Evolutionary conservation across 225 moss, liverwort and hornwort genomes (phyloP), one percentile per base, ranked within the genome.

Genomic region (Bryum argenteum): DNA sequence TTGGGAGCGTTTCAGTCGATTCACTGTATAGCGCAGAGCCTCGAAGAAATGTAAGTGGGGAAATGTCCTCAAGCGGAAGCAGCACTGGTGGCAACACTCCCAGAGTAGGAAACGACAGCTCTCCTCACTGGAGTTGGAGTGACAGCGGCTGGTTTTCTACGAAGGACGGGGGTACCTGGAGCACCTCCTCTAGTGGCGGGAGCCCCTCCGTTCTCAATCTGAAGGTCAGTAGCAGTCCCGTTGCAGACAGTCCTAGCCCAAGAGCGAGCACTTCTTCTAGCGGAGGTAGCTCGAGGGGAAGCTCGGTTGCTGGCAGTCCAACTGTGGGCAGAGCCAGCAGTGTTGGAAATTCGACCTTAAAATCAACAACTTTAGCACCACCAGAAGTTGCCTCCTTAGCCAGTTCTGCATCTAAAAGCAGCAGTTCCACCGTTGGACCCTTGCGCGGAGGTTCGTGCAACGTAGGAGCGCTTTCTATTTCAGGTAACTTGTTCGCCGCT

Each of bases 71-170:
- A n/a, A 84, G 84, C 39, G 84, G 74, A 57, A 84, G 84, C 80
- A 84, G 84, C 71, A 71, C 64, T 71, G 84, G 80, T 41, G 80
- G 80, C 53, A 71, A 71, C 47, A 80, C 84, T 58, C 80, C 80
- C 48, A 77, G 80, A 63, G 77, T 78, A 75, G 84, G 84, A 60
- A 75, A 48, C 41, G 84, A 75, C 66, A 78, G 65, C 69, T 84
- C 77, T 64, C 80, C 81, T 42, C 77, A 80, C 45, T 84, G 84
- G 84, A 75, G 45, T 71, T 77, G 84, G 75, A 84, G 75, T 75
- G 84, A 84, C 71, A 84, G 84, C 78, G 84, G 80, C 48, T 77
- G 84, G 38, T 84, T 78, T 66, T 84, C 84, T 68, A 78, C 84
- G 9, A 80, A 84, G 71, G 78, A 71, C 4, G 80, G 80, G 38